Evolutionary conservation across 768 basidiomycete genomes (phyloP).

Genomic region (Leccinum boreale): DNA sequence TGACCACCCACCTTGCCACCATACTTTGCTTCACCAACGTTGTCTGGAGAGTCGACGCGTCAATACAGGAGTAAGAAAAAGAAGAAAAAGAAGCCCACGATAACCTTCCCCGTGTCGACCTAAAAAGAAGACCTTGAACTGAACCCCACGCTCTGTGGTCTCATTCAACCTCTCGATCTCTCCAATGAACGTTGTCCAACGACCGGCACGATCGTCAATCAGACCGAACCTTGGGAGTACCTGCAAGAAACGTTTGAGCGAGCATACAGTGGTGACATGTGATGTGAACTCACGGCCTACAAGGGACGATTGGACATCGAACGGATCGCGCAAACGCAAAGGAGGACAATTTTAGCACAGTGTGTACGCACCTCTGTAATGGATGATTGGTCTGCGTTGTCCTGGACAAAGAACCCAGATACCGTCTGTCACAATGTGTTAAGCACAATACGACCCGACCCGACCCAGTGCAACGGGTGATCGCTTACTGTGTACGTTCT

Average conservation of each 20-base stretch:
- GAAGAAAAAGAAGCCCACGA: slow-evolving; percentile 10
- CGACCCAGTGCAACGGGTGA: not conserved
- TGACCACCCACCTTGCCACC: slow-evolving; percentile 40
- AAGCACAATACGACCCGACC: not conserved
- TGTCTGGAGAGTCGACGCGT: slow-evolving; percentile 43
- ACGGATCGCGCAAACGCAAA: not conserved
- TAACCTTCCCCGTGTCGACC: slow-evolving; percentile 69
- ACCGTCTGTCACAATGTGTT: slow-evolving; percentile 9
- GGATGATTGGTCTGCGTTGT: not conserved
- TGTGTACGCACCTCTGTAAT: slow-evolving; percentile 6
- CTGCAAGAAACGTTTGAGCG: slow-evolving; percentile 1
- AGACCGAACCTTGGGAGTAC: slow-evolving; percentile 22
- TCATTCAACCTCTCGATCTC: slow-evolving; percentile 40
- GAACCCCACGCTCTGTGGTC: slow-evolving; percentile 8
- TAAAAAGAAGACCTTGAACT: slow-evolving; percentile 58
- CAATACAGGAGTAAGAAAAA: not conserved
- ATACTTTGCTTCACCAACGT: slow-evolving; percentile 65
- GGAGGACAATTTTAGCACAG: not conserved
- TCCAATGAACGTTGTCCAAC: slow-evolving; percentile 46
- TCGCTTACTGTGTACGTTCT: slow-evolving; percentile 16
- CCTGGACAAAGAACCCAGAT: slow-evolving; percentile 23
- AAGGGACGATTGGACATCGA: not conserved
- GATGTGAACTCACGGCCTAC: slow-evolving; percentile 15
- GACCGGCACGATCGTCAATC: slow-evolving; percentile 42
- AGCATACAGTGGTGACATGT: not conserved